Percentiles rank a stretch among this genome's conserved stretches.
phyloP scores from a whole-genome alignment of 257 asterid genomes.

The Solanum neorickii region DNA sequence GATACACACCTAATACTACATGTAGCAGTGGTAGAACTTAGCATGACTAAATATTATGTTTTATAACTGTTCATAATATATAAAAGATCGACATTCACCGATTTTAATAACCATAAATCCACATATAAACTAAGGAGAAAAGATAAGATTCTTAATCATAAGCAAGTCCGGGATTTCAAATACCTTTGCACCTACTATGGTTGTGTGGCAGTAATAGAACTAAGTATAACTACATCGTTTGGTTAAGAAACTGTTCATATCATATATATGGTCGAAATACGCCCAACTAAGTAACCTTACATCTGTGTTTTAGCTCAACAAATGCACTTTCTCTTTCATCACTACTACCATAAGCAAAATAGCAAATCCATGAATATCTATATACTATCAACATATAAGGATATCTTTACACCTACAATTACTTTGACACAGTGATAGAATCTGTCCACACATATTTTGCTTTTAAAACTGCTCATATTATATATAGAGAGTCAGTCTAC shows the following conservation, averaged over 20 bases:
- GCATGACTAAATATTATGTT: background rate
- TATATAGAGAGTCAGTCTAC: background rate
- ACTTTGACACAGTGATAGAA: background rate
- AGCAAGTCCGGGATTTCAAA: background rate
- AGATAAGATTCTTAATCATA: background rate
- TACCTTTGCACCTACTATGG: background rate
- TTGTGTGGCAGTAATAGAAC: background rate
- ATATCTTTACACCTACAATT: background rate
- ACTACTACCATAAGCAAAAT: background rate
- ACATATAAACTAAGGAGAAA: background rate
- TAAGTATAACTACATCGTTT: background rate
- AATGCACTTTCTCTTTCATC: background rate
- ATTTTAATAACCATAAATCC: background rate
- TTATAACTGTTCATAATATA: background rate
- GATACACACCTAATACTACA: background rate
- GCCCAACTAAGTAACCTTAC: background rate
- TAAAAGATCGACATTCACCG: background rate
- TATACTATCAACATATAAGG: background rate
- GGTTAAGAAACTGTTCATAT: background rate
- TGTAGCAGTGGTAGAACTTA: background rate
- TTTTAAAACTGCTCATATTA: background rate
- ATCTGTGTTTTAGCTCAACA: background rate
- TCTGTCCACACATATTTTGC: accelerated
- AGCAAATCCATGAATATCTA: background rate
- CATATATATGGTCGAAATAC: background rate